Conservation (phyloP, 495 filamentous ascomycete species). For the Glutinoglossum americanum region DNA sequence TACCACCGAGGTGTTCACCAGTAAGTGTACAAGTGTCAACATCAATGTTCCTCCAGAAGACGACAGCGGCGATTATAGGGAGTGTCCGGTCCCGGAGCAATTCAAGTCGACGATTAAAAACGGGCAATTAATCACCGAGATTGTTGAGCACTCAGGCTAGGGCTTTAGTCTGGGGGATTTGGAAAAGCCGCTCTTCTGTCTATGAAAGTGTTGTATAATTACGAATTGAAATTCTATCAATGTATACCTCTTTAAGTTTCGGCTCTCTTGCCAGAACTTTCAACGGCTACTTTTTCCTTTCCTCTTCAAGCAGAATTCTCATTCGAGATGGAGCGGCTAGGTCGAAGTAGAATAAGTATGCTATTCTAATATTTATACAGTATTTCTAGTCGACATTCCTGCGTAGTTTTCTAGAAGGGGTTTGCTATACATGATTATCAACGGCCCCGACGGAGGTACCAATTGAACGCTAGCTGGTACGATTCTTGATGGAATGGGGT, state of each 20-base stretch:
- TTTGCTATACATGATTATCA: neutral
- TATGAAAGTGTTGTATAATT: neutral
- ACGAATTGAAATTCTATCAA: neutral
- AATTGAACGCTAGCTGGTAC: neutral
- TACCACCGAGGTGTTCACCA: constrained; percentile 62
- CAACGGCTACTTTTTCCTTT: neutral
- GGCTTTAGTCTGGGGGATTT: neutral
- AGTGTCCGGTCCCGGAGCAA: constrained; percentile 75
- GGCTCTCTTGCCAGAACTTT: neutral
- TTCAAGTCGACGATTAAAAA: constrained; percentile 60
- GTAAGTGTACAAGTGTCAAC: constrained; percentile 68
- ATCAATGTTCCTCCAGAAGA: constrained; percentile 54
- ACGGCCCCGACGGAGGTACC: neutral
- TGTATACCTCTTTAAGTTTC: neutral
- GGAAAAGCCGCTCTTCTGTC: too few relatives aligned
- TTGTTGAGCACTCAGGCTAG: constrained; percentile 69
- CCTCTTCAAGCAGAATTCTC: neutral
- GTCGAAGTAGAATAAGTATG: neutral
- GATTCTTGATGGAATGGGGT: neutral
- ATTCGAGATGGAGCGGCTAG: neutral
- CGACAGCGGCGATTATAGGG: constrained; percentile 55
- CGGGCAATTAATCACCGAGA: constrained; percentile 60
- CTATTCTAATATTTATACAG: neutral
- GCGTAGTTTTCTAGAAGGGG: neutral
- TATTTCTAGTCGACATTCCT: neutral